Evolutionary conservation across 176 grass and related monocot genomes (phyloP).

Genomic region (Coix lacrymajobi): DNA sequence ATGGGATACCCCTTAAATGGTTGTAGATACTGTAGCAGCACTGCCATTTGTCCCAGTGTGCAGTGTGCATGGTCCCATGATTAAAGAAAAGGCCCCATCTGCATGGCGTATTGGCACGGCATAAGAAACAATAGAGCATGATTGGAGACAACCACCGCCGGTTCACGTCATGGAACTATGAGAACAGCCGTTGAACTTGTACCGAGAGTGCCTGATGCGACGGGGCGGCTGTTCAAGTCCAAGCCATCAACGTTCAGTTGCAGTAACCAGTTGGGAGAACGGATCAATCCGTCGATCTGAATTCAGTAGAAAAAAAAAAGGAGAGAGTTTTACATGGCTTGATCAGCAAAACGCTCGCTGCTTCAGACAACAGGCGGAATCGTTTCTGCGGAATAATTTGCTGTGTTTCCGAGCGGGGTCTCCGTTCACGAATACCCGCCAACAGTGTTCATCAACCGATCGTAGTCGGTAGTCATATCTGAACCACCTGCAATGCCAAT

Average conservation of each 20-base stretch:
- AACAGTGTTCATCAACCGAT: constrained; percentile 15
- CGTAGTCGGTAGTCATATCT: not conserved
- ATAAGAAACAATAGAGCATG: constrained; percentile 34
- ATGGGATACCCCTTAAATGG: constrained; percentile 42
- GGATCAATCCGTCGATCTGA: not conserved
- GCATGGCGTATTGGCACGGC: not conserved
- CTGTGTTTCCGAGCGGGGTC: not conserved
- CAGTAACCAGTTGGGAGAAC: not conserved
- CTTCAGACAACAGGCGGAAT: not conserved
- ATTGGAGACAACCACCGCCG: constrained; percentile 41
- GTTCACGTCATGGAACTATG: constrained; percentile 29
- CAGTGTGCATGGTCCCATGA: not conserved
- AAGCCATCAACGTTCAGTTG: not conserved
- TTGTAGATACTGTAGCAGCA: not conserved
- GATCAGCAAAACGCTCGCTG: not conserved
- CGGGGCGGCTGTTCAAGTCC: not conserved
- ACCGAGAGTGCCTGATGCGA: not conserved
- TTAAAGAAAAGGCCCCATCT: not conserved
- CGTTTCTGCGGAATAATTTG: not conserved
- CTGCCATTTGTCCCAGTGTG: not conserved
- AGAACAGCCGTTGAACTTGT: constrained; percentile 22
- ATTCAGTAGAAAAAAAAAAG: not conserved
- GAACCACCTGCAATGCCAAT: not conserved
- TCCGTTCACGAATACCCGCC: not conserved
- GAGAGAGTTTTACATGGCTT: not conserved